Evolutionary conservation across 352 stramenopile genomes (phyloP), one percentile per base, ranked within the genome.

Genomic region (Paralagenidium karlingii): DNA sequence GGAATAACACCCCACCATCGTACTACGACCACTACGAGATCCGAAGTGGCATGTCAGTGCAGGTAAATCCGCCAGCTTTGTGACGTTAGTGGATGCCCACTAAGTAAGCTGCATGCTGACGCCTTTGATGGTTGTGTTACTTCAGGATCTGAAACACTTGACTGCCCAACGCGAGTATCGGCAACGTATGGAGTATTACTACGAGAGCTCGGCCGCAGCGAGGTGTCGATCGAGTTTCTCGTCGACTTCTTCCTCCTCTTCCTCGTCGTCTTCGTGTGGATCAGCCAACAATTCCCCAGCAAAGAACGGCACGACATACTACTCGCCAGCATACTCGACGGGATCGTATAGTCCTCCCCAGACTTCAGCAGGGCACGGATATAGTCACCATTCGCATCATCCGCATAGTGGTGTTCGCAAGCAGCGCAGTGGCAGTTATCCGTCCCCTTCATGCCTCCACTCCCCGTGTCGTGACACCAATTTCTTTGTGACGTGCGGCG

Each of bases 31-130:
- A 36, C 20, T 77, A 64, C 37, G 68, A 82, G 57, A 82, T 89
- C 53, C 71, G 75, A 44, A 86, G 71, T 39, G 75, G 75, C 47
- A 89, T 89, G 75, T 82, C 67, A 24, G 75, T 89, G 18, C 73
- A 85, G 68, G 70, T 83, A 19, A 12, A 40, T 28, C 24, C 2
- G 12, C 22, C 45, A 7, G 10, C 8, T 10, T 18, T n/a, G n/a
- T 36, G 30, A 36, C 30, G 15, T 8, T 18, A 8, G 4, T 8
- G 18, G 6, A 21, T 36, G 15, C 11, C 15, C 16, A 19, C 10
- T 7, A 11, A 37, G 18, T 43, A 19, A 25, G 22, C 40, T 3
- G n/a, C n/a, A n/a, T 8, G 3, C 22, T 24, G n/a, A 48, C 18
- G n/a, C n/a, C n/a, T n/a, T n/a, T n/a, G n/a, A n/a, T n/a, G n/a